phyloP scores from a whole-genome alignment of 179 eudicot species.

The Carnegiea gigantea region DNA sequence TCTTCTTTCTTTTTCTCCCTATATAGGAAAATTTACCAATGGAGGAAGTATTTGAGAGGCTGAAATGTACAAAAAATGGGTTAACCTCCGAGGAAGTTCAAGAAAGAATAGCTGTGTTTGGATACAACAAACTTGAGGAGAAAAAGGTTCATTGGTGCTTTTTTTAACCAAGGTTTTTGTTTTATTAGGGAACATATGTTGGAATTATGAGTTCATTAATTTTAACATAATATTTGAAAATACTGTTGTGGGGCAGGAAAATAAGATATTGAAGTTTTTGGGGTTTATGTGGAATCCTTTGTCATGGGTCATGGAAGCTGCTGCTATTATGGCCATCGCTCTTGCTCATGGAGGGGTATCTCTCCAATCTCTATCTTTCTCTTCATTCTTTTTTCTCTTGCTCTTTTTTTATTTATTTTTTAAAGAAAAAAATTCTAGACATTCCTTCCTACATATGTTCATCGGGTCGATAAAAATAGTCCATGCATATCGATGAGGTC shows the following conservation, averaged over 20 bases:
- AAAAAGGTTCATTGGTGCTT: constrained; percentile 33
- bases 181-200: neutral
- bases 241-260: constrained; percentile 30
- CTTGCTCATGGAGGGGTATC: constrained; percentile 54
- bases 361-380: constrained; percentile 8
- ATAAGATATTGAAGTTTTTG: constrained; percentile 38
- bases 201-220: neutral
- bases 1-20: too few species aligned
- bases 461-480: too few species aligned
- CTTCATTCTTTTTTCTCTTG: neutral
- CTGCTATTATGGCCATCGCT: constrained; percentile 49
- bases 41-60: constrained; percentile 41
- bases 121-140: constrained; percentile 49
- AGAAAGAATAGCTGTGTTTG: constrained; percentile 34
- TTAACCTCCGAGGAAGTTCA: constrained; percentile 32
- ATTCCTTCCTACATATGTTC: too few species aligned
- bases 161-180: too few species aligned
- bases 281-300: constrained; percentile 53
- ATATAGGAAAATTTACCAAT: constrained; percentile 45
- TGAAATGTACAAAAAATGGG: constrained; percentile 41
- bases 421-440: too few species aligned
- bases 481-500: too few species aligned
- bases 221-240: neutral
- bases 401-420: too few species aligned
- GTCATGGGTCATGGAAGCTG: constrained; percentile 56